Percentiles rank a stretch among this genome's conserved stretches.
Conservation (phyloP, 2,329 filamentous ascomycete species). For the Samsoniella hepiali region DNA sequence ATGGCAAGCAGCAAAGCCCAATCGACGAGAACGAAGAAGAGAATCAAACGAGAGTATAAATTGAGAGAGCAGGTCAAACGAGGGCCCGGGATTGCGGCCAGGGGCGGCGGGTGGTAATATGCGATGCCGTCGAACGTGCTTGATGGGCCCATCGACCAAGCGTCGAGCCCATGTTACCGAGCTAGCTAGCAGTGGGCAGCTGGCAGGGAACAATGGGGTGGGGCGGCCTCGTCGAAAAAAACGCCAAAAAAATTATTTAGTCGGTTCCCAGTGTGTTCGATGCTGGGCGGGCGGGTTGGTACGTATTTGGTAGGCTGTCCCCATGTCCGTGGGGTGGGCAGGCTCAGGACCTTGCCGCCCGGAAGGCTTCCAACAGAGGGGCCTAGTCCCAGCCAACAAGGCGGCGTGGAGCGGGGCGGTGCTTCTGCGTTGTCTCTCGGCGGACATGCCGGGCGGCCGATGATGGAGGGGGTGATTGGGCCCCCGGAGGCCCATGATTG, state of each 20-base stretch:
- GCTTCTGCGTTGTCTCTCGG: conserved; percentile 2
- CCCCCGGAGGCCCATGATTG: not conserved
- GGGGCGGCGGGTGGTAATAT: conserved; percentile 5
- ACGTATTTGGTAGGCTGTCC: not conserved
- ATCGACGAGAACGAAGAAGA: conserved; percentile 3
- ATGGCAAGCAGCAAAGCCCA: conserved; percentile 2
- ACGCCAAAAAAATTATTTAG: not conserved
- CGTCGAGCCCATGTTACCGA: not conserved
- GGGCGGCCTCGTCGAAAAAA: not conserved
- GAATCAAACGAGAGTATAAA: conserved; percentile 8
- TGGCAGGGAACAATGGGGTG: not conserved
- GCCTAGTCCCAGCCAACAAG: conserved; percentile 1
- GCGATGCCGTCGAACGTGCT: conserved; percentile 2
- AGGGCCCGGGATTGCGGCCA: not conserved
- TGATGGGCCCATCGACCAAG: conserved; percentile 9
- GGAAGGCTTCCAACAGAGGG: not conserved
- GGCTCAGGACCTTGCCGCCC: not conserved
- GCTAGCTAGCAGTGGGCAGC: not conserved
- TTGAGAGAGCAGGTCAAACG: not conserved
- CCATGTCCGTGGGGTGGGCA: not conserved
- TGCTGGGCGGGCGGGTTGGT: not conserved
- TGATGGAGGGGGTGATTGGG: conserved; percentile 4
- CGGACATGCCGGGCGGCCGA: conserved; percentile 11
- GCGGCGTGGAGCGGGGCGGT: not conserved
- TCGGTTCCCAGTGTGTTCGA: not conserved